A percentile compares a stretch with the other conserved stretches of the same genome.
Evolutionary conservation across 1,139 yeast species (phyloP).

Genomic region (Yamadazyma membranifaciens): DNA sequence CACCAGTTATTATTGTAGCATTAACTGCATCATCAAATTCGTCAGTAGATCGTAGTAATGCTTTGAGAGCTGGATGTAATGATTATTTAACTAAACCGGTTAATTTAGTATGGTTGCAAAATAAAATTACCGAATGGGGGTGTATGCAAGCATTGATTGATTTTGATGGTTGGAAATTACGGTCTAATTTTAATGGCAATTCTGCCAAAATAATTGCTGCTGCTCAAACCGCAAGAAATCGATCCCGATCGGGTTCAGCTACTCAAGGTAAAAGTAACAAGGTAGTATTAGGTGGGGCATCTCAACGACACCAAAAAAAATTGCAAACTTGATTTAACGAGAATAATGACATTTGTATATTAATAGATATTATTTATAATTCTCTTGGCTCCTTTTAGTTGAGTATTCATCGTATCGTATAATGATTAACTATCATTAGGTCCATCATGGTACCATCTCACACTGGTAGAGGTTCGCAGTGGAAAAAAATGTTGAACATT

Average conservation of each 20-base stretch:
- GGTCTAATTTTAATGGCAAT: slow-evolving; percentile 14
- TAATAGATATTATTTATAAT: slow-evolving; percentile 2
- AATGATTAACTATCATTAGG: too few species aligned
- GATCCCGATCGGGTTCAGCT: slow-evolving; percentile 14
- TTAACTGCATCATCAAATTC: slow-evolving; percentile 85
- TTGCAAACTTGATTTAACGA: slow-evolving; percentile 3
- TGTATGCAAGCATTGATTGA: slow-evolving; percentile 97
- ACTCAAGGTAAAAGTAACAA: slow-evolving; percentile 8
- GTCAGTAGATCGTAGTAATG: slow-evolving; percentile 84
- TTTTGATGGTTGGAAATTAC: slow-evolving; percentile 84
- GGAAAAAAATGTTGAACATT: slow-evolving; percentile 5
- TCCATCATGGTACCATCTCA: too few species aligned
- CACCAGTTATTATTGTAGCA: slow-evolving; percentile 96
- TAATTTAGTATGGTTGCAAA: slow-evolving; percentile 88
- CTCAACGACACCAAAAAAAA: slow-evolving; percentile 9
- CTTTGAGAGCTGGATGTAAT: slow-evolving; percentile 94
- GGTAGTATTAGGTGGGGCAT: slow-evolving; percentile 8
- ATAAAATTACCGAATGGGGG: slow-evolving; percentile 95
- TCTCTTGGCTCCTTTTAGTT: too few species aligned
- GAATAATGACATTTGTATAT: slow-evolving; percentile 2
- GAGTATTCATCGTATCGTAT: too few species aligned
- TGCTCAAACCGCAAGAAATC: slow-evolving; percentile 10
- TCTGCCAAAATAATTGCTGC: slow-evolving; percentile 13
- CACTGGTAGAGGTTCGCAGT: too few species aligned
- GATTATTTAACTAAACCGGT: slow-evolving; percentile 98